phyloP scores from a whole-genome alignment of 2,329 filamentous ascomycete species.

The Allantophomopsis lycopodina region DNA sequence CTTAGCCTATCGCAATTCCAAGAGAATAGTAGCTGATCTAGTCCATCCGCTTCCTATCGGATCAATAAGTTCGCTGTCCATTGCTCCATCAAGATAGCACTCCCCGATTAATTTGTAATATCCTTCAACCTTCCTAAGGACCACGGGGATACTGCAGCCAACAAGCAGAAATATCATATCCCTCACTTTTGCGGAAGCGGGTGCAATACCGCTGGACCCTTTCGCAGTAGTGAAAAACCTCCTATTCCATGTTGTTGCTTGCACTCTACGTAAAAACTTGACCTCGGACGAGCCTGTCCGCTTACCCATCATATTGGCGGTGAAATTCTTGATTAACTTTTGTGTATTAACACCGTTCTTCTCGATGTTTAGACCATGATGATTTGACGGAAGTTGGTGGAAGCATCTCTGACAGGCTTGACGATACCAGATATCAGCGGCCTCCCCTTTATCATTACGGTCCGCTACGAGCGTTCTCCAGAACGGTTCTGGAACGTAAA shows the following conservation, averaged over 20 bases:
- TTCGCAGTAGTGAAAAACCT: not conserved
- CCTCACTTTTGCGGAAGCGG: not conserved
- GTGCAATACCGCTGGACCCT: not conserved
- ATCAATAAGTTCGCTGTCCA: not conserved
- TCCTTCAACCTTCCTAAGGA: not conserved
- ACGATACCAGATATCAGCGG: not conserved
- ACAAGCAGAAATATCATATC: not conserved
- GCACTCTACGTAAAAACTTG: too few relatives aligned
- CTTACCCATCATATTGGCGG: not conserved
- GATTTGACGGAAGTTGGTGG: not conserved
- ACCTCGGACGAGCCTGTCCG: too few relatives aligned
- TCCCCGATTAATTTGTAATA: not conserved
- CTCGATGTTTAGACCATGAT: not conserved
- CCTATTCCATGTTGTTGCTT: not conserved
- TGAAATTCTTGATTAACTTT: not conserved
- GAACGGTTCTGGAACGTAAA: not conserved
- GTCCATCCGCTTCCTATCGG: too few relatives aligned
- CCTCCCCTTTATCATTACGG: not conserved
- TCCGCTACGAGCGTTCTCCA: not conserved
- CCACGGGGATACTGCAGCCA: not conserved
- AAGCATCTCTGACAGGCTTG: not conserved
- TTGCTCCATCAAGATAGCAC: not conserved
- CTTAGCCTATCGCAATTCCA: too few relatives aligned
- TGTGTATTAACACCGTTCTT: not conserved
- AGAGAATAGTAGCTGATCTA: too few relatives aligned